These are phyloP conservation scores for Triadica sebifera DNA, from an alignment of 345 rosid species.

Conservation along the genomic window DNA sequence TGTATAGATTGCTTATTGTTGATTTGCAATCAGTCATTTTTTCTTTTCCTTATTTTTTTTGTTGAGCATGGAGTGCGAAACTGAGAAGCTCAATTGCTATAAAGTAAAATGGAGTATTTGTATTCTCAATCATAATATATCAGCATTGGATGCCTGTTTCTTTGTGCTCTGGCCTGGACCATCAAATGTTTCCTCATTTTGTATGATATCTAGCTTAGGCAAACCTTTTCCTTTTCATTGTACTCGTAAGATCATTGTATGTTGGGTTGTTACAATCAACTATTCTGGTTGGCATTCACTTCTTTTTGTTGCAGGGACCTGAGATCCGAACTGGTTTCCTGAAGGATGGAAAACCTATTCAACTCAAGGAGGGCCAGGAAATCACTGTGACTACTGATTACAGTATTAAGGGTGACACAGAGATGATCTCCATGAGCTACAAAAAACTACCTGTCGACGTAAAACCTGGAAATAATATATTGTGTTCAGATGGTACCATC, in stretches of 20 bases:
- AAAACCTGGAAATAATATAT: slow-evolving; percentile 68
- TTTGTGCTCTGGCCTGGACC: no score
- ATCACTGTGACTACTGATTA: slow-evolving; percentile 68
- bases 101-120: no score
- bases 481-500: slow-evolving; percentile 90
- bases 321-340: slow-evolving; percentile 38
- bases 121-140: no score
- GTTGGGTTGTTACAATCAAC: neutral
- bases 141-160: no score
- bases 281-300: neutral
- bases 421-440: slow-evolving; percentile 85
- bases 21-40: no score
- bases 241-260: no score
- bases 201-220: neutral
- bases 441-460: slow-evolving; percentile 74
- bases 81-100: no score
- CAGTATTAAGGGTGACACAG: slow-evolving; percentile 58
- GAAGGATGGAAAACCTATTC: slow-evolving; percentile 30
- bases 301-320: slow-evolving; percentile 22
- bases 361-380: slow-evolving; percentile 37
- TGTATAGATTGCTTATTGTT: no score
- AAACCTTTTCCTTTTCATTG: neutral
- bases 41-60: no score
- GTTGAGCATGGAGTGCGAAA: no score
- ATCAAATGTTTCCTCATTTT: no score